Conservation (phyloP, 352 stramenopile genomes). For the Aphanomyces cochlioides region DNA sequence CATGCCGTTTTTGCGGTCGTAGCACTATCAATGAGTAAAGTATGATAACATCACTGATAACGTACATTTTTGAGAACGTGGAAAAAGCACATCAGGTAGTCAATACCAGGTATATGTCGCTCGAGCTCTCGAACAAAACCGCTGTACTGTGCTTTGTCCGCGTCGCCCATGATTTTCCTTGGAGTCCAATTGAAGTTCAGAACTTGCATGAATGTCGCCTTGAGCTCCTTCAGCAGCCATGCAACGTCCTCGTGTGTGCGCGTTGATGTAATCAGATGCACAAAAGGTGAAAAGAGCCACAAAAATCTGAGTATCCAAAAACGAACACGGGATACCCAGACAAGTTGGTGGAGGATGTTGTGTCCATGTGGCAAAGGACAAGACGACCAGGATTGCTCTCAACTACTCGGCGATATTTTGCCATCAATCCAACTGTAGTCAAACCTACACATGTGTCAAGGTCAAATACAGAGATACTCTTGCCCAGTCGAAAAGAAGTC, state of each 20-base stretch:
- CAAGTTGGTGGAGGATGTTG: neutral
- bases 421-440: neutral
- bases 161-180: neutral
- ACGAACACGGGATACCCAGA: slow-evolving; percentile 7
- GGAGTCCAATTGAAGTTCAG: too few relatives aligned
- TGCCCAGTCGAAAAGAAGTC: too few relatives aligned
- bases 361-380: slow-evolving; percentile 8
- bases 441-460: too few relatives aligned
- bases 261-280: neutral
- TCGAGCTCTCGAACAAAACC: neutral
- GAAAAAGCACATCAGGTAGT: slow-evolving; percentile 13
- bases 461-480: too few relatives aligned
- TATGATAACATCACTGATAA: neutral
- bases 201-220: neutral
- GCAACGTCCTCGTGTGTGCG: slow-evolving; percentile 3
- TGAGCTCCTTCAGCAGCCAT: neutral
- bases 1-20: neutral
- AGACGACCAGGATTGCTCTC: neutral
- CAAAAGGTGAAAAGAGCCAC: neutral
- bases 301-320: neutral
- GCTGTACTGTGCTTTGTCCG: slow-evolving; percentile 1
- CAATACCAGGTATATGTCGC: neutral
- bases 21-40: neutral
- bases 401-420: neutral
- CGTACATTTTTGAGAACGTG: slow-evolving; percentile 19